These are phyloP conservation scores for Gracilaria caudata DNA, from an alignment of 23 red algal species.

Conservation along the genomic window DNA sequence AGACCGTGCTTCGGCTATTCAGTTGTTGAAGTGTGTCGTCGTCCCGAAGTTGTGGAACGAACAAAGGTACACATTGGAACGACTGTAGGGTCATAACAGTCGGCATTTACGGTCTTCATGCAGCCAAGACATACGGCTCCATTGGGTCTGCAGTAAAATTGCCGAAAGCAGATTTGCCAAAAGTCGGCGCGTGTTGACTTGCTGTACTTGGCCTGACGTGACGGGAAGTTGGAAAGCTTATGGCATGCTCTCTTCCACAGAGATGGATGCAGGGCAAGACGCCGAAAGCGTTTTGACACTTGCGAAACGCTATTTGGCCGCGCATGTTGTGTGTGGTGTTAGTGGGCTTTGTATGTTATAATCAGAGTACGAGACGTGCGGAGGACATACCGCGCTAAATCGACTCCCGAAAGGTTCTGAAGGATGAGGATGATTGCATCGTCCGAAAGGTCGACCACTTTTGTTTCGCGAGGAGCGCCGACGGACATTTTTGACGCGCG, in stretches of 20 bases:
- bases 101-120: conserved; percentile 11
- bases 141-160: conserved; percentile 29
- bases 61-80: conserved; percentile 44
- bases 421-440: conserved; percentile 21
- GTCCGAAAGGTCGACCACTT: conserved; percentile 40
- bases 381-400: conserved; percentile 36
- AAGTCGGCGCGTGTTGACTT: conserved; percentile 10
- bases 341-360: not conserved
- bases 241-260: conserved; percentile 38
- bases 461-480: not conserved
- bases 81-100: conserved; percentile 14
- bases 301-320: conserved; percentile 26
- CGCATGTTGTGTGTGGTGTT: not conserved
- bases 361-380: not conserved
- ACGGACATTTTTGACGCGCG: not conserved
- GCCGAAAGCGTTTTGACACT: conserved; percentile 31
- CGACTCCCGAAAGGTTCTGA: conserved; percentile 47
- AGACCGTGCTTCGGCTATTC: not conserved
- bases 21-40: not conserved
- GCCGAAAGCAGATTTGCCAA: conserved; percentile 51
- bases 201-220: not conserved
- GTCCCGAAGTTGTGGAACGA: not conserved
- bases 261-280: conserved; percentile 15
- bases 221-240: conserved; percentile 25
- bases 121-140: conserved; percentile 33